Conservation (phyloP, 306 rosid genomes). For the Benincasa hispida region DNA sequence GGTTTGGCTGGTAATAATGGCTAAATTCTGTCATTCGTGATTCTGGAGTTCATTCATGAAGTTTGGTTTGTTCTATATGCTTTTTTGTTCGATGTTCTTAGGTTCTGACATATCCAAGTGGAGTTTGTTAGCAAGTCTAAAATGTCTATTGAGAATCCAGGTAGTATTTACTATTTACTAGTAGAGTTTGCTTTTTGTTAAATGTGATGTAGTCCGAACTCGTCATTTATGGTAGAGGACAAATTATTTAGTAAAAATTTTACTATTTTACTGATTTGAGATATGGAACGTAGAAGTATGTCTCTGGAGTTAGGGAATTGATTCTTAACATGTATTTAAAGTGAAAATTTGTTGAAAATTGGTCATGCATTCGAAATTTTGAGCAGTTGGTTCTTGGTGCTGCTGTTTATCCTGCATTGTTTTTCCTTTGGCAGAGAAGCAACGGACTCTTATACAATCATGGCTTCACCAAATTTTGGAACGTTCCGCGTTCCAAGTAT, state of each 20-base stretch:
- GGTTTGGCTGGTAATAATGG: background rate
- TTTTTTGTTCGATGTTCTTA: background rate
- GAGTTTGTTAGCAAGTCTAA: background rate
- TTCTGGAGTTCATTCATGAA: background rate
- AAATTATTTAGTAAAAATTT: background rate
- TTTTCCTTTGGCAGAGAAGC: conserved; percentile 43
- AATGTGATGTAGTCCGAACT: background rate
- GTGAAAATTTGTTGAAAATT: background rate
- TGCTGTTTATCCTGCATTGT: background rate
- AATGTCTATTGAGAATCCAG: background rate
- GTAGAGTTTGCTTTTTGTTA: background rate
- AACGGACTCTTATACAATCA: conserved; percentile 57
- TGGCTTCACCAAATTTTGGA: conserved; percentile 55
- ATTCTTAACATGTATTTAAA: background rate
- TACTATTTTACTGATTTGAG: background rate
- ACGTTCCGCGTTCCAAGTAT: conserved; percentile 36
- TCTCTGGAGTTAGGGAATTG: background rate
- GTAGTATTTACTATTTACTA: background rate
- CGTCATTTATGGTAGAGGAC: background rate
- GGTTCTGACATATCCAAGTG: background rate
- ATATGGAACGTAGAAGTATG: background rate
- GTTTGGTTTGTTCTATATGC: background rate
- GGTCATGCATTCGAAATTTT: background rate
- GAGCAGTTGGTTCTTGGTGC: background rate
- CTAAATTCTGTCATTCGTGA: background rate